phyloP scores from a whole-genome alignment of 306 rosid genomes.

The Dicorynia guianensis region DNA sequence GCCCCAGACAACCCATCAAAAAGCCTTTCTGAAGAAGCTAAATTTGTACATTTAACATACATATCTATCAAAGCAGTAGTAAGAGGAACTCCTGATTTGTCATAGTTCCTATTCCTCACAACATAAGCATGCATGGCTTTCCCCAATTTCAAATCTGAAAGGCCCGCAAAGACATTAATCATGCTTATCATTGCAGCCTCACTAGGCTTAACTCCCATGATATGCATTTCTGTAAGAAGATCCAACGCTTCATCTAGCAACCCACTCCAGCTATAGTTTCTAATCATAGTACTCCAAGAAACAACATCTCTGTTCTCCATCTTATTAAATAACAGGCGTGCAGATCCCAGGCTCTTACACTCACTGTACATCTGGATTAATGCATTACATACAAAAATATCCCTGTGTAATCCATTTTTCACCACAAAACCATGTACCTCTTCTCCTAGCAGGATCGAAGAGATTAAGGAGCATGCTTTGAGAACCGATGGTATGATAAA shows the following conservation, averaged over 20 bases:
- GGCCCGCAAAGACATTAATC: slow-evolving; percentile 48
- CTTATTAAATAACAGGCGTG: slow-evolving; percentile 58
- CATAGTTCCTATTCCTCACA: slow-evolving; percentile 46
- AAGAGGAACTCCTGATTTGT: slow-evolving; percentile 40
- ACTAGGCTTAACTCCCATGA: slow-evolving; percentile 51
- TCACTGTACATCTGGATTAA: slow-evolving; percentile 67
- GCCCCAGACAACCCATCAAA: slow-evolving; percentile 51
- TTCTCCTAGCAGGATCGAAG: slow-evolving; percentile 43
- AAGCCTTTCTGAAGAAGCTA: slow-evolving; percentile 48
- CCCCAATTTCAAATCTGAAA: slow-evolving; percentile 52
- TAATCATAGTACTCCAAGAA: slow-evolving; percentile 74
- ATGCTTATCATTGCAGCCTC: slow-evolving; percentile 61
- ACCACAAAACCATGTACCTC: slow-evolving; percentile 65
- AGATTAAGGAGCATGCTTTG: slow-evolving; percentile 65
- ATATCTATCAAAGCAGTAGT: slow-evolving; percentile 63
- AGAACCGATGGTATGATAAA: slow-evolving; percentile 73
- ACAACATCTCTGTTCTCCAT: slow-evolving; percentile 61
- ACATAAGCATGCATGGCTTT: slow-evolving; percentile 67
- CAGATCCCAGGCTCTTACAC: slow-evolving; percentile 49
- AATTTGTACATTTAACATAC: slow-evolving; percentile 58
- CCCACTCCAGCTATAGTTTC: slow-evolving; percentile 54
- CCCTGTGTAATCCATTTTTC: slow-evolving; percentile 54
- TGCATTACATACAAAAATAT: slow-evolving; percentile 65
- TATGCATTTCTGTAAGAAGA: slow-evolving; percentile 54
- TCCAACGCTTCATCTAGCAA: slow-evolving; percentile 55